Percentiles rank a stretch among this genome's conserved stretches.
These are phyloP conservation scores for Gastrolobium bilobum DNA, from an alignment of 306 rosid species.

Conservation along the genomic window DNA sequence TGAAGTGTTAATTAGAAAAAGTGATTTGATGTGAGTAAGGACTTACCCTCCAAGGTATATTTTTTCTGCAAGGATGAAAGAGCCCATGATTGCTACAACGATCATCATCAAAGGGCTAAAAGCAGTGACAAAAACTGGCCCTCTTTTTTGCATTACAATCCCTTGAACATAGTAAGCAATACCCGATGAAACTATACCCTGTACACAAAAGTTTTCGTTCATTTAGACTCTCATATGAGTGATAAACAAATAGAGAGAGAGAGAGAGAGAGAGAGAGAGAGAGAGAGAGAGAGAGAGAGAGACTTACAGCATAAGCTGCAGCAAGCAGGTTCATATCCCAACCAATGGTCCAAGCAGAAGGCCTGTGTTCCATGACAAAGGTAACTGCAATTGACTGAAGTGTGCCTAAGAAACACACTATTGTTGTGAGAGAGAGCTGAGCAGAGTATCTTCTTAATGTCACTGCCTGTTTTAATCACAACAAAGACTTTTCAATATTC, in stretches of 20 bases:
- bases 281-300: neutral
- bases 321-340: constrained; percentile 93
- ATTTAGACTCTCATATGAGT: constrained; percentile 2
- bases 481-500: constrained; percentile 3
- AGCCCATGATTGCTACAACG: constrained; percentile 85
- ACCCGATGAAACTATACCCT: constrained; percentile 84
- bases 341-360: constrained; percentile 87
- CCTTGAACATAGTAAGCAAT: constrained; percentile 87
- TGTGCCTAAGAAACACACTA: constrained; percentile 83
- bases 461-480: constrained; percentile 60
- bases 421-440: constrained; percentile 85
- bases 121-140: constrained; percentile 96
- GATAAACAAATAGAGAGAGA: neutral
- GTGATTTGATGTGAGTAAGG: neutral
- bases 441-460: constrained; percentile 80
- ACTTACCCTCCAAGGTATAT: constrained; percentile 86
- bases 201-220: constrained; percentile 40
- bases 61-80: constrained; percentile 85
- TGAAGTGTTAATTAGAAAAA: neutral
- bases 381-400: constrained; percentile 84
- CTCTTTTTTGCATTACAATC: constrained; percentile 79
- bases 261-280: constrained; percentile 5
- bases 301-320: constrained; percentile 87
- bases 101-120: constrained; percentile 97
- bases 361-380: constrained; percentile 68